A percentile compares a stretch with the other conserved stretches of the same genome.
Conservation (phyloP, 768 basidiomycete species). For the Lepiota brunneoincarnata region DNA sequence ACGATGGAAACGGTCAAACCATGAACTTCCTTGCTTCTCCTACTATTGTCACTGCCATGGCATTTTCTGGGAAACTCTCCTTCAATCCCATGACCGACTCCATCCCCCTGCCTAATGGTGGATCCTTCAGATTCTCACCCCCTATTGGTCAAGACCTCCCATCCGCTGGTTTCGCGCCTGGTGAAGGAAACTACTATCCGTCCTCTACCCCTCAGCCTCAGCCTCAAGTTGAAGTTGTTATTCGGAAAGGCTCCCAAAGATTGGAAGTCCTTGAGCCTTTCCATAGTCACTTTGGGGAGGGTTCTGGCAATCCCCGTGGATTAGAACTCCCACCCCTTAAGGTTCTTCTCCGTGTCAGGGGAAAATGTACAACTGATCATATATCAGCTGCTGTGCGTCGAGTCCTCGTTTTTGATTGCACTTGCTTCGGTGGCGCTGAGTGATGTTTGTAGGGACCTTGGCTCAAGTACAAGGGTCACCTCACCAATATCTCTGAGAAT, state of each 20-base stretch:
- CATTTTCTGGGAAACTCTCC: constrained; percentile 88
- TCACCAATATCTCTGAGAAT: constrained; percentile 96
- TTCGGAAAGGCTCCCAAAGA: constrained; percentile 76
- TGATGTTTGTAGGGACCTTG: constrained; percentile 72
- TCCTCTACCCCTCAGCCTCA: constrained; percentile 67
- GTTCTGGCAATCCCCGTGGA: constrained; percentile 41
- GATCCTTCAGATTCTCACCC: constrained; percentile 79
- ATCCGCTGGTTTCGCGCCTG: constrained; percentile 73
- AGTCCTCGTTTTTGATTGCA: not conserved
- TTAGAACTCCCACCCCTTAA: constrained; percentile 80
- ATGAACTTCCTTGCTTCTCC: constrained; percentile 99
- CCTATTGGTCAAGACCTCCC: constrained; percentile 88
- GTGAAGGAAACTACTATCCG: constrained; percentile 77
- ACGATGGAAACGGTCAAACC: constrained; percentile 91
- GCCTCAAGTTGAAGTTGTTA: constrained; percentile 74
- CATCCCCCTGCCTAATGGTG: constrained; percentile 62
- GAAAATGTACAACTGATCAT: constrained; percentile 99
- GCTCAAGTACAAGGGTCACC: constrained; percentile 98
- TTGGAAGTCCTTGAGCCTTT: constrained; percentile 89
- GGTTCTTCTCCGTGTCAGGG: constrained; percentile 86
- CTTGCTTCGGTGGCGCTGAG: not conserved
- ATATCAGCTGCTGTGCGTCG: constrained; percentile 87
- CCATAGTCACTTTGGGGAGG: constrained; percentile 63
- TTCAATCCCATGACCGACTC: constrained; percentile 92
- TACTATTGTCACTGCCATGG: constrained; percentile 95